Evolutionary conservation across 106 monocot genomes (phyloP).

Genomic region (Posidonia australis): DNA sequence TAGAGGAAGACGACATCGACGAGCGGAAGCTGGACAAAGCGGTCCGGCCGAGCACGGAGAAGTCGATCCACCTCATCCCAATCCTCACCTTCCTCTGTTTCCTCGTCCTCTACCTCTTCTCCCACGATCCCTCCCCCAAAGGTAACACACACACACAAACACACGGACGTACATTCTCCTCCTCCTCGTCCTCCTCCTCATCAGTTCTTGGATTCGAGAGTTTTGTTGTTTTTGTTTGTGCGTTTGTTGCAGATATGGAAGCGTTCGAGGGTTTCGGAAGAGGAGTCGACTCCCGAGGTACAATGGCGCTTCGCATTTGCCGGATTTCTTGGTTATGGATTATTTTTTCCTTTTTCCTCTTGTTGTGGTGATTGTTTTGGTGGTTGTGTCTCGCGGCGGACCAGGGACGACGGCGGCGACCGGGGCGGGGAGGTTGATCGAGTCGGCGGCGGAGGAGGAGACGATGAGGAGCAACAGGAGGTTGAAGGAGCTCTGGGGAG

Average conservation of each 20-base stretch:
- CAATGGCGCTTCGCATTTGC: slow-evolving; percentile 1
- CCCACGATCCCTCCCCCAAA: slow-evolving; percentile 16
- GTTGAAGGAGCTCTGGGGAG: slow-evolving; percentile 10
- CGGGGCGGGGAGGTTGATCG: not conserved
- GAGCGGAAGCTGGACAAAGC: not conserved
- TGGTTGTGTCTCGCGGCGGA: not conserved
- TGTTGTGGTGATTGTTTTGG: too few species aligned
- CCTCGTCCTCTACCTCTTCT: slow-evolving; percentile 23
- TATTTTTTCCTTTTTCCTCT: not conserved
- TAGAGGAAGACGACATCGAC: not conserved
- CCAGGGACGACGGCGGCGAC: not conserved
- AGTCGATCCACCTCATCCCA: slow-evolving; percentile 20
- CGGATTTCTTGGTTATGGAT: too few species aligned
- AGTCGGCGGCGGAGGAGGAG: not conserved
- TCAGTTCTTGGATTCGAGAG: not conserved
- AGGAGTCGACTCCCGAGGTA: slow-evolving; percentile 8
- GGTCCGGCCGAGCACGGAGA: not conserved
- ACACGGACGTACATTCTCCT: not conserved
- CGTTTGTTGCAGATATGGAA: not conserved
- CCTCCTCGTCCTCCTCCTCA: not conserved
- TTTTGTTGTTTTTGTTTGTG: too few species aligned
- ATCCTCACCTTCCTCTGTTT: slow-evolving; percentile 21
- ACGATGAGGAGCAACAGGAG: slow-evolving; percentile 7
- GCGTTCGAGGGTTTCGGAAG: not conserved
- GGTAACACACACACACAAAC: slow-evolving; percentile 6